Conservation (phyloP, 2,329 filamentous ascomycete species). For the Exophiala phaeomuriformis region DNA sequence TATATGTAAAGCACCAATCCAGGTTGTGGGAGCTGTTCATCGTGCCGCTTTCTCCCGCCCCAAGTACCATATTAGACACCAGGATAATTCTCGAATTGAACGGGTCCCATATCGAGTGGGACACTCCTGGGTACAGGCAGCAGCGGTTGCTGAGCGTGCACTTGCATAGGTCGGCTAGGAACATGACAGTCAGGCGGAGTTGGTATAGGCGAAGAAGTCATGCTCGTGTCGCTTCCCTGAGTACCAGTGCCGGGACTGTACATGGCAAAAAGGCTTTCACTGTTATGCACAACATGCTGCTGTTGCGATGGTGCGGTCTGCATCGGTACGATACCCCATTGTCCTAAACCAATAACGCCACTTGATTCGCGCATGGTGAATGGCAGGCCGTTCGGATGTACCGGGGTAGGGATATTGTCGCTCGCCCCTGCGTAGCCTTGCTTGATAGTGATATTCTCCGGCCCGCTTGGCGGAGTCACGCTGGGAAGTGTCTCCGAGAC, state of each 20-base stretch:
- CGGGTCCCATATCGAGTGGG: background rate
- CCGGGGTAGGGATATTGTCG: conserved; percentile 18
- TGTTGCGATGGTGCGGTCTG: background rate
- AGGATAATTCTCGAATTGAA: background rate
- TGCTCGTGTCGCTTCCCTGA: background rate
- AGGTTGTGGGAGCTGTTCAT: too few relatives aligned
- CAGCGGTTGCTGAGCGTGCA: background rate
- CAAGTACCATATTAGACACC: background rate
- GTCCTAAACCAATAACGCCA: background rate
- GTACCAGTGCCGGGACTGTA: background rate
- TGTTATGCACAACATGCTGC: background rate
- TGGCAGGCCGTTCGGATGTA: conserved; percentile 3
- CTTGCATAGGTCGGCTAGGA: background rate
- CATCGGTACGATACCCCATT: background rate
- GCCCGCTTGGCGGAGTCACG: conserved; percentile 1
- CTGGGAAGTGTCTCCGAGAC: conserved; percentile 61
- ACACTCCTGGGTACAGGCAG: background rate
- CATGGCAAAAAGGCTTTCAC: background rate
- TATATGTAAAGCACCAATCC: too few relatives aligned
- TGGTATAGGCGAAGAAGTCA: background rate
- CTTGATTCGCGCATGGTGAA: background rate
- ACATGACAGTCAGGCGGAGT: background rate
- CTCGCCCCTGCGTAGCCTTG: conserved; percentile 23
- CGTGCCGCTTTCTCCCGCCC: too few relatives aligned
- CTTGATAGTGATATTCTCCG: conserved; percentile 14